Evolutionary conservation across 2,329 filamentous ascomycete species (phyloP), one percentile per base, ranked within the genome.

Genomic region (Colletotrichum tropicale): DNA sequence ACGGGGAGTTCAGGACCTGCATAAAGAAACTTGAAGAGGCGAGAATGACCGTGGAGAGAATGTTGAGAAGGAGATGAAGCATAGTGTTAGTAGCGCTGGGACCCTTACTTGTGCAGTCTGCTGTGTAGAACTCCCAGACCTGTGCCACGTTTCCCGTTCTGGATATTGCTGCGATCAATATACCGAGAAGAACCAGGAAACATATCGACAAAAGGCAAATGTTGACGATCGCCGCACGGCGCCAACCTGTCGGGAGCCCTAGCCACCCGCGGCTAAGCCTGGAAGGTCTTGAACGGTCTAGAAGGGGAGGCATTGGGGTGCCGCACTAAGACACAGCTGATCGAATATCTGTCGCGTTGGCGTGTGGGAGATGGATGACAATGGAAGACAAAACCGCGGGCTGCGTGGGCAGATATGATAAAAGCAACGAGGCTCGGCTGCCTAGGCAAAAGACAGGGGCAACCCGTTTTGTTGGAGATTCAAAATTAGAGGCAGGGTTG

Each of bases 21-120:
- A 77, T 76, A 18, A 78, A 78, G 38, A 78, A 76, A 34, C 77
- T 76, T 6, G 75, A 76, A 3, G 78, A 78, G 9, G 77, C 77
- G 18, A 74, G 65, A 18, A 74, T 43, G 1, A 52, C 3, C 9
- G 71, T 66, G 3, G 61, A 65, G 1, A 72, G 24, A 0, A 84
- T 72, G 79, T 91, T 91, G 78, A 91, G 87, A 3, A 85, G 73
- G 28, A 90, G 78, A 79, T 90, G 88, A 1, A 88, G 72, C 24
- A 60, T 16, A 5, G 26, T 60, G 16, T 60, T 60, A 0, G 56
- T 60, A 18, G 7, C 26, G 5, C 24, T 2, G 6, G 26, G 4
- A n/a, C 8, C 2, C 56, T 4, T 18, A 28, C 56, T 60, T 28
- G 3, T 30, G 28, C 56, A 60, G 13, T 60, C 56, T 60, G 56